These are phyloP conservation scores for Agaricus sinodeliciosus DNA, from an alignment of 768 basidiomycete species.

Conservation along the genomic window DNA sequence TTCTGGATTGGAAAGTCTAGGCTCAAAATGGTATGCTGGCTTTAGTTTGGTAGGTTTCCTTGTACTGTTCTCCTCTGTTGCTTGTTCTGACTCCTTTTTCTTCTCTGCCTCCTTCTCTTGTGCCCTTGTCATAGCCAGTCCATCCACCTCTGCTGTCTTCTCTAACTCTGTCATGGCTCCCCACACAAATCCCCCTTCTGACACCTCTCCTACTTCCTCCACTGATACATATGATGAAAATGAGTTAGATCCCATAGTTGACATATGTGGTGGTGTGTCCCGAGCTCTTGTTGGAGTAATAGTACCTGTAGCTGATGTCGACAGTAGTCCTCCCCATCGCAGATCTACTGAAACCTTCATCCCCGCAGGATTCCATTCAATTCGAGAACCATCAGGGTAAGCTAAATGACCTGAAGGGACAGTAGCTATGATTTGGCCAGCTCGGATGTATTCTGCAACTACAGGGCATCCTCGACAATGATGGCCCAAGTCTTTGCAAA, in stretches of 20 bases:
- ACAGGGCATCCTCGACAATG: too few relatives aligned
- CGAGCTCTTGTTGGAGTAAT: background rate
- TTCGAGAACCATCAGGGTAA: background rate
- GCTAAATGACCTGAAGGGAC: too few relatives aligned
- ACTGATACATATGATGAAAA: background rate
- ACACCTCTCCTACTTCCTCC: background rate
- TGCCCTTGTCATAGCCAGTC: background rate
- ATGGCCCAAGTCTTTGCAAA: too few relatives aligned
- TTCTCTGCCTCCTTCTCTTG: conserved; percentile 1
- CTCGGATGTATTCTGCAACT: too few relatives aligned
- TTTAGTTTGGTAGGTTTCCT: background rate
- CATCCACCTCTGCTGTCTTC: conserved; percentile 1
- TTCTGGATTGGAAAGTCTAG: conserved; percentile 7
- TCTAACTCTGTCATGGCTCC: conserved; percentile 4
- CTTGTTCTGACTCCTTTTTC: too few relatives aligned
- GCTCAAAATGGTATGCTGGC: conserved; percentile 12
- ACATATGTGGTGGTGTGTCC: background rate
- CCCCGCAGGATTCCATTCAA: background rate
- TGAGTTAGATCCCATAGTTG: background rate
- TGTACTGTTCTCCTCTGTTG: background rate
- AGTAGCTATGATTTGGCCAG: too few relatives aligned
- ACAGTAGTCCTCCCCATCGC: background rate
- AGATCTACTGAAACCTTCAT: conserved; percentile 5
- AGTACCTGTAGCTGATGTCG: background rate
- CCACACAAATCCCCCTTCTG: conserved; percentile 1